A percentile compares a stretch with the other conserved stretches of the same genome.
Conservation (phyloP, 768 basidiomycete species). For the Punctularia strigosozonata region DNA sequence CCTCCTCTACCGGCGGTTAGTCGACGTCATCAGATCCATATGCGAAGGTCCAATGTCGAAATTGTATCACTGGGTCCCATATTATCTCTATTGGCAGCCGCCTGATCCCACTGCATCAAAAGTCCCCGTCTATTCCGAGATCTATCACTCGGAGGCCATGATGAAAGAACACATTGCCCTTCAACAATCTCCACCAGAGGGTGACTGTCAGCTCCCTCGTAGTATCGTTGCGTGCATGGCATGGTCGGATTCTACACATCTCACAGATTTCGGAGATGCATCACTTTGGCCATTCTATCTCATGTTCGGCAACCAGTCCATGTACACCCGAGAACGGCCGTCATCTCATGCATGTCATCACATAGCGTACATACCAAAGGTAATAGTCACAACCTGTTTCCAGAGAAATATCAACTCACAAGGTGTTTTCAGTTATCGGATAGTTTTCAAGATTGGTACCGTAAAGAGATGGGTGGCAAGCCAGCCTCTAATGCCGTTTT, state of each 20-base stretch:
- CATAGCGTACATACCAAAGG: constrained; percentile 30
- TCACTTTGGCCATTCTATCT: constrained; percentile 29
- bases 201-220: constrained; percentile 9
- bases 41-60: no score
- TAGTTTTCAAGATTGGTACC: constrained; percentile 16
- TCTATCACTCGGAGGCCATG: no score
- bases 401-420: background rate
- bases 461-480: constrained; percentile 3
- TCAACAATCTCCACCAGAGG: constrained; percentile 10
- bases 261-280: constrained; percentile 18
- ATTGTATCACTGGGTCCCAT: no score
- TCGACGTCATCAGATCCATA: no score
- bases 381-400: constrained; percentile 10
- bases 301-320: constrained; percentile 27
- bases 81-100: no score
- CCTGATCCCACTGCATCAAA: no score
- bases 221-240: constrained; percentile 15
- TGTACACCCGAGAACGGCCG: constrained; percentile 22
- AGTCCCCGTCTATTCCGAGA: no score
- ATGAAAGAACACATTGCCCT: constrained; percentile 8
- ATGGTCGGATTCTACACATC: constrained; percentile 20
- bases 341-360: constrained; percentile 23
- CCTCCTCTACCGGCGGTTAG: no score
- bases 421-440: constrained; percentile 16
- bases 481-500: constrained; percentile 10